Evolutionary conservation across 129 eudicot genomes (phyloP).

Genomic region (Flaveria ramosissima): DNA sequence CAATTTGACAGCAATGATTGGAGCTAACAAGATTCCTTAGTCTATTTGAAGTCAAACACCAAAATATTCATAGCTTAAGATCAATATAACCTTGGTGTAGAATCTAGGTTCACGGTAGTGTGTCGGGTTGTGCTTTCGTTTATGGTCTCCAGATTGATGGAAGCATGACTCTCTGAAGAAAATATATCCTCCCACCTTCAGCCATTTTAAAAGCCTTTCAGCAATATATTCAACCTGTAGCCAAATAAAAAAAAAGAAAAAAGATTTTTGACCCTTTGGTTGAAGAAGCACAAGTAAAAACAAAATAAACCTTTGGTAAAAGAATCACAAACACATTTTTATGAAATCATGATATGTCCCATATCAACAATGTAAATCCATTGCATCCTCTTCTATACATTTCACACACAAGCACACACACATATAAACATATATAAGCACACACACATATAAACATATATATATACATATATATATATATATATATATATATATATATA

Average conservation of each 20-base stretch:
- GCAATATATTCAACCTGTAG: slow-evolving; percentile 73
- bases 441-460: neutral
- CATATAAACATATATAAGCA: neutral
- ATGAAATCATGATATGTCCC: neutral
- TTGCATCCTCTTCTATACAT: neutral
- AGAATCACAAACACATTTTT: neutral
- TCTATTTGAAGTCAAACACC: neutral
- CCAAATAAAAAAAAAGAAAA: neutral
- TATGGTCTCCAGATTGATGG: slow-evolving; percentile 90
- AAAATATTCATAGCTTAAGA: neutral
- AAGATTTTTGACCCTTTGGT: neutral
- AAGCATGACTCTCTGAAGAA: slow-evolving; percentile 93
- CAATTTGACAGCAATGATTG: slow-evolving; percentile 3
- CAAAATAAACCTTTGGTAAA: neutral
- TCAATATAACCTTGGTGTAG: slow-evolving; percentile 74
- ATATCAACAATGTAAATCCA: neutral
- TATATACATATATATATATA: no score
- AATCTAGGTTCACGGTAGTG: slow-evolving; percentile 89
- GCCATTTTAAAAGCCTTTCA: slow-evolving; percentile 70
- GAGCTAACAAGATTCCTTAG: slow-evolving; percentile 2
- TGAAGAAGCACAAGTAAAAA: slow-evolving; percentile 23
- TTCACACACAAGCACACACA: neutral
- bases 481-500: neutral
- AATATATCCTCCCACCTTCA: slow-evolving; percentile 89
- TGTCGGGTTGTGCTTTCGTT: slow-evolving; percentile 72